Conservation (phyloP, 2,329 filamentous ascomycete species). For the Arthrobotrys megalospora region DNA sequence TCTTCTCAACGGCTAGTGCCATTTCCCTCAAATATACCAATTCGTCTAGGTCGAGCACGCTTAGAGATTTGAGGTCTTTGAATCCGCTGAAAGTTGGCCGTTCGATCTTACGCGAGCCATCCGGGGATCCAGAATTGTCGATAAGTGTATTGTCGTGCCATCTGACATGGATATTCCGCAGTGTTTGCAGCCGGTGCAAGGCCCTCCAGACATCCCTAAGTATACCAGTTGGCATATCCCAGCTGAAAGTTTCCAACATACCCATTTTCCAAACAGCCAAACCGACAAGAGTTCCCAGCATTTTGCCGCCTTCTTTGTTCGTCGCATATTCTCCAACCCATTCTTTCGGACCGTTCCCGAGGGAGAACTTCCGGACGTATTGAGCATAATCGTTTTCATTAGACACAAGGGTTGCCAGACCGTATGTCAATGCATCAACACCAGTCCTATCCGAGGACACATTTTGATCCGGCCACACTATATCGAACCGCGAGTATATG, state of each 20-base stretch:
- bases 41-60: constrained; percentile 85
- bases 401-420: constrained; percentile 83
- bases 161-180: constrained; percentile 83
- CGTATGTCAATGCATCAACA: constrained; percentile 87
- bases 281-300: constrained; percentile 87
- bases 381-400: constrained; percentile 83
- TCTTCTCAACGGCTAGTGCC: constrained; percentile 81
- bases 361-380: constrained; percentile 84
- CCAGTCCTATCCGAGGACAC: constrained; percentile 78
- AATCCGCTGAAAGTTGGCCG: constrained; percentile 85
- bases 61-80: constrained; percentile 80
- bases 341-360: constrained; percentile 83
- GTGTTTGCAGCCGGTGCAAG: constrained; percentile 74
- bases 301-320: constrained; percentile 86
- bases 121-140: constrained; percentile 68
- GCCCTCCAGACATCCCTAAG: constrained; percentile 85
- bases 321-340: constrained; percentile 88
- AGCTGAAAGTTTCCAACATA: constrained; percentile 84
- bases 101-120: constrained; percentile 75
- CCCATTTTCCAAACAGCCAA: constrained; percentile 85
- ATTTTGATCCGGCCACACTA: constrained; percentile 85
- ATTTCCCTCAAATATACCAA: constrained; percentile 87
- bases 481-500: constrained; percentile 88
- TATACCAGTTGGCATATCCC: constrained; percentile 91
- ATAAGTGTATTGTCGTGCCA: constrained; percentile 82